Percentiles rank a stretch among this genome's conserved stretches.
phyloP scores from a whole-genome alignment of 352 stramenopile genomes.

The Pythium chondricola region DNA sequence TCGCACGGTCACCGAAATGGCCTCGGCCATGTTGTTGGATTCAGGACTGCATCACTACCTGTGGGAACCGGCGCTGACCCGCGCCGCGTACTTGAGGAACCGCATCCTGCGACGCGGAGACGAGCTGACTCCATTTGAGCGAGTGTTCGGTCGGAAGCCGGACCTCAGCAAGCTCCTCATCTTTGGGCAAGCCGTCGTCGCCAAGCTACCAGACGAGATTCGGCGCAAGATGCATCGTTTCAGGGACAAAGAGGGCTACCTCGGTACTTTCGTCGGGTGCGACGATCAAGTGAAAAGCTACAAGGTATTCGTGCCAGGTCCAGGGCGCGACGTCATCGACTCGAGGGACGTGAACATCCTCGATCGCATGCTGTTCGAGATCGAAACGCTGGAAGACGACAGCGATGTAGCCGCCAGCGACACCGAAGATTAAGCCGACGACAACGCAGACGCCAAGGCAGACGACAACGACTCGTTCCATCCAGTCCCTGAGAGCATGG shows the following conservation, averaged over 20 bases:
- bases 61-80: neutral
- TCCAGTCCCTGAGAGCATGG: neutral
- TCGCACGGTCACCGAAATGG: constrained; percentile 3
- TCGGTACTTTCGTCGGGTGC: constrained; percentile 4
- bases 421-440: neutral
- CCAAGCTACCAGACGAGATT: neutral
- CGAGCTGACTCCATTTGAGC: neutral
- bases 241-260: neutral
- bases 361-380: constrained; percentile 4
- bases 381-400: neutral
- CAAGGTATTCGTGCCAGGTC: neutral
- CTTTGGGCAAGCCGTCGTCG: neutral
- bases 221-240: neutral
- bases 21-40: constrained; percentile 1
- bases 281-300: constrained; percentile 3
- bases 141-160: neutral
- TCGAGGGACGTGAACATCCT: neutral
- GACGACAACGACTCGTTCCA: neutral
- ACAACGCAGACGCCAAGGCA: neutral
- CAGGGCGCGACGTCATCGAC: neutral
- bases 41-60: neutral
- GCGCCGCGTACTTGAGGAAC: constrained; percentile 3
- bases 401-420: neutral
- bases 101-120: neutral
- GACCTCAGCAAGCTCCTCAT: neutral